Conservation (phyloP, 192 early-diverging fungal species). For the Allomyces javanicus region DNA sequence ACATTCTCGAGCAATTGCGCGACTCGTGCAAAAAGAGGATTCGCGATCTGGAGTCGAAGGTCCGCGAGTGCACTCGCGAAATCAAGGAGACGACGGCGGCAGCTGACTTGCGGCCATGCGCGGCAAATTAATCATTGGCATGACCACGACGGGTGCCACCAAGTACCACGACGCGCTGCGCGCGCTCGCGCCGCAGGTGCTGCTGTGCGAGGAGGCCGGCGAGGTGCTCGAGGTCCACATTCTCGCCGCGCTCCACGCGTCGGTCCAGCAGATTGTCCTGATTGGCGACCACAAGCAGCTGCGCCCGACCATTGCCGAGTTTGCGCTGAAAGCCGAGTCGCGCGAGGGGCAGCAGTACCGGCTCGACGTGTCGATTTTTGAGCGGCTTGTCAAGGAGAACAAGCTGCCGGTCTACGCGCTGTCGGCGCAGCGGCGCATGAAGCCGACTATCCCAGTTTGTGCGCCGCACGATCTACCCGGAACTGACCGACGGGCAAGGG, state of each 20-base stretch:
- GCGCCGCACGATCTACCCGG: constrained; percentile 10
- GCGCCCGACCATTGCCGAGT: constrained; percentile 4
- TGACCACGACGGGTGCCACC: constrained; percentile 42
- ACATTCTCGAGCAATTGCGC: too few species aligned
- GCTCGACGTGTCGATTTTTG: constrained; percentile 19
- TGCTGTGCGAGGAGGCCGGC: constrained; percentile 18
- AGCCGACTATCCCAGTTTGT: constrained; percentile 15
- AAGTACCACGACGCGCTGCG: constrained; percentile 11
- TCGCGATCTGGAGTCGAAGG: too few species aligned
- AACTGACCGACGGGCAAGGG: constrained; percentile 7
- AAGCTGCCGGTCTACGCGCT: constrained; percentile 8
- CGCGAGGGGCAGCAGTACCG: constrained; percentile 6
- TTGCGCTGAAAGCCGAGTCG: constrained; percentile 2
- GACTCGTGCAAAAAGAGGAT: too few species aligned
- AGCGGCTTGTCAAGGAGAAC: constrained; percentile 5
- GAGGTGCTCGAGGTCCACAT: constrained; percentile 18
- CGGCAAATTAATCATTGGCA: constrained; percentile 21
- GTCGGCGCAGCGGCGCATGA: constrained; percentile 14
- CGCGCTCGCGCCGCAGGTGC: not conserved
- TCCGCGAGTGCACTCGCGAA: too few species aligned
- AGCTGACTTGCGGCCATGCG: too few species aligned
- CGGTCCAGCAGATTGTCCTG: constrained; percentile 11
- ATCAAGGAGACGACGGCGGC: too few species aligned
- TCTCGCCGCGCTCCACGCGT: constrained; percentile 6
- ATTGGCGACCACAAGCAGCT: constrained; percentile 20